These are phyloP conservation scores for Coniochaeta sp. DNA, from an alignment of 2,329 filamentous ascomycete genomes.

Conservation along the genomic window DNA sequence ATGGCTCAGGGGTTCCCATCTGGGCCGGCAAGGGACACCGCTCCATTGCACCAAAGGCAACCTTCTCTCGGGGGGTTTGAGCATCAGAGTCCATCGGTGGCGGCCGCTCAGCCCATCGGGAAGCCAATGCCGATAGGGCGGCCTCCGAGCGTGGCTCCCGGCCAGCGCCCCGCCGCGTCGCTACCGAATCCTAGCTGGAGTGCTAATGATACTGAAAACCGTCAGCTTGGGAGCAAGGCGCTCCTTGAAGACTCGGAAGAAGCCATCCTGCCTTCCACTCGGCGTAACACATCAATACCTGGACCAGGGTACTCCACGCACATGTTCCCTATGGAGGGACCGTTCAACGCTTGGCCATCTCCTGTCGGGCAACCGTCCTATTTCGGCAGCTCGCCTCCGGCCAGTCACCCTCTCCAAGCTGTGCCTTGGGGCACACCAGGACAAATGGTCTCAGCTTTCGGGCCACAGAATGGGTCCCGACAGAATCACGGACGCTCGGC, in stretches of 20 bases:
- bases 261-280: constrained; percentile 22
- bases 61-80: constrained; percentile 63
- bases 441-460: constrained; percentile 12
- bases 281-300: constrained; percentile 26
- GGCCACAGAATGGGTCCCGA: constrained; percentile 27
- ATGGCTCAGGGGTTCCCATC: constrained; percentile 1
- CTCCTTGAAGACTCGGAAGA: constrained; percentile 70
- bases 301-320: constrained; percentile 25
- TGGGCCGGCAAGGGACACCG: constrained; percentile 25
- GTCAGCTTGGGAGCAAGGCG: constrained; percentile 85
- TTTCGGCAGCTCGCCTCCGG: constrained; percentile 33
- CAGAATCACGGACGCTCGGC: constrained; percentile 57
- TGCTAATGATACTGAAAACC: constrained; percentile 65
- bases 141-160: constrained; percentile 64
- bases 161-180: constrained; percentile 29
- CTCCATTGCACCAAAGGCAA: constrained; percentile 63
- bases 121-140: constrained; percentile 83
- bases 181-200: constrained; percentile 27
- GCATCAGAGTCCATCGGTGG: constrained; percentile 21
- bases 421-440: constrained; percentile 14
- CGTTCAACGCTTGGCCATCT: constrained; percentile 16
- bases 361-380: constrained; percentile 13
- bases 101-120: constrained; percentile 65
- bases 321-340: constrained; percentile 15
- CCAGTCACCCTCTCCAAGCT: constrained; percentile 28